Evolutionary conservation across 202 grass and related monocot genomes (phyloP), one percentile per base, ranked within the genome.

Genomic region (Setaria viridis): DNA sequence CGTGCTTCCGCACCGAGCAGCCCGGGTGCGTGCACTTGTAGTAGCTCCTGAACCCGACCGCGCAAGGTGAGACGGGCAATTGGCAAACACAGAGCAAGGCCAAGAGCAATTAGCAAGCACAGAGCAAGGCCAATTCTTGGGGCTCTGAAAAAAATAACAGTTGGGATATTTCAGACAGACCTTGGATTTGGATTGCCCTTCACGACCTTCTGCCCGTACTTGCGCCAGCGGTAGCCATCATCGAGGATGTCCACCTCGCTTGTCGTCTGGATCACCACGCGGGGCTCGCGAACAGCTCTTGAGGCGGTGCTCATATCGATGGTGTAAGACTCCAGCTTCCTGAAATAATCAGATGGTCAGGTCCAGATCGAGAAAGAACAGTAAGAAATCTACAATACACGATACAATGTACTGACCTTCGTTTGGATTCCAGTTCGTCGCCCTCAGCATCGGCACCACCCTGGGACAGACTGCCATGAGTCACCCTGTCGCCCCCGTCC

Each of bases 161-260:
- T 2, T 32, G 19, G 16, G 17, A 25, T 76, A 45, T 15, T 72
- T 76, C 43, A 32, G 74, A 77, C 80, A 30, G 66, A 98, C 95
- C 95, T 98, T 60, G 95, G 95, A 46, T 98, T 98, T 15, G 95
- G 95, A 72, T 98, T 98, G 19, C 95, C 95, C 73, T 98, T 98
- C 75, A 98, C 95, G 29, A 98, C 95, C 82, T 98, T 98, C 76
- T 98, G 95, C 46, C 95, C 95, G 50, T 98, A 98, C 81, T 98
- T 98, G 87, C 95, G 93, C 95, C 95, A 98, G 76, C 95, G 95
- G 69, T 98, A 98, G 48, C 95, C 95, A 57, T 98, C 95, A 4
- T 98, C 93, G 41, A 98, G 95, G 80, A 98, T 98, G 90, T 98
- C 95, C 5, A 95, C 84, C 70, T 98, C 95, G 72, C 95, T 98